Conservation (phyloP, 495 filamentous ascomycete species). For the Amorphotheca resinae region DNA sequence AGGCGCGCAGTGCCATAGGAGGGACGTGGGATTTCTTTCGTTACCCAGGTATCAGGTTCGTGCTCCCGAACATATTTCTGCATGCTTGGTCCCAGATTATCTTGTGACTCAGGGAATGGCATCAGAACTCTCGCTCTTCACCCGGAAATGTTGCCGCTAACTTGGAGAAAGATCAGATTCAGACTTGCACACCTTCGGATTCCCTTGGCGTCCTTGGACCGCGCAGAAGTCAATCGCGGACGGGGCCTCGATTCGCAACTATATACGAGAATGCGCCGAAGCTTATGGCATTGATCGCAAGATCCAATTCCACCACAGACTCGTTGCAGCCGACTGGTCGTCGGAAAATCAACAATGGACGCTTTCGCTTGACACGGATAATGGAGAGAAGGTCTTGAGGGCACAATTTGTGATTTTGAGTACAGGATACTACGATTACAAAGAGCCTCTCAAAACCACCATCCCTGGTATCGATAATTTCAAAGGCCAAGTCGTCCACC, state of each 20-base stretch:
- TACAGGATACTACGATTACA: conserved; percentile 60
- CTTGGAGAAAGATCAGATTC: conserved; percentile 55
- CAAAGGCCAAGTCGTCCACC: conserved; percentile 42
- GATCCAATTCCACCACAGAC: conserved; percentile 46
- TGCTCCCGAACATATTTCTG: background rate
- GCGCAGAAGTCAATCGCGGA: conserved; percentile 45
- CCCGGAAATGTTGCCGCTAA: no score
- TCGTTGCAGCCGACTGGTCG: conserved; percentile 48
- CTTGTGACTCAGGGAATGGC: no score
- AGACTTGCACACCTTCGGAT: conserved; percentile 54
- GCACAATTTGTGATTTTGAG: conserved; percentile 47
- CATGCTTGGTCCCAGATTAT: background rate
- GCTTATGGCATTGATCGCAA: conserved; percentile 48
- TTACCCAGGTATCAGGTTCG: conserved; percentile 49
- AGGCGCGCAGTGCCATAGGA: conserved; percentile 45
- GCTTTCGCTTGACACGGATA: conserved; percentile 38
- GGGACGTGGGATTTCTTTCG: conserved; percentile 65
- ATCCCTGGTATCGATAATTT: conserved; percentile 51
- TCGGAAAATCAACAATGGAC: conserved; percentile 47
- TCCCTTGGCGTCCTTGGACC: conserved; percentile 56
- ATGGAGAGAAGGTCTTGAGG: conserved; percentile 31
- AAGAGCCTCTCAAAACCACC: conserved; percentile 36
- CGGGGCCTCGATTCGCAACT: conserved; percentile 45
- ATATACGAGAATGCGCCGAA: conserved; percentile 46
- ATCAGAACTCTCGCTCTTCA: no score